These are phyloP conservation scores for Dryadomyces quercus-mongolicae DNA, from an alignment of 2,329 filamentous ascomycete genomes.

Conservation along the genomic window DNA sequence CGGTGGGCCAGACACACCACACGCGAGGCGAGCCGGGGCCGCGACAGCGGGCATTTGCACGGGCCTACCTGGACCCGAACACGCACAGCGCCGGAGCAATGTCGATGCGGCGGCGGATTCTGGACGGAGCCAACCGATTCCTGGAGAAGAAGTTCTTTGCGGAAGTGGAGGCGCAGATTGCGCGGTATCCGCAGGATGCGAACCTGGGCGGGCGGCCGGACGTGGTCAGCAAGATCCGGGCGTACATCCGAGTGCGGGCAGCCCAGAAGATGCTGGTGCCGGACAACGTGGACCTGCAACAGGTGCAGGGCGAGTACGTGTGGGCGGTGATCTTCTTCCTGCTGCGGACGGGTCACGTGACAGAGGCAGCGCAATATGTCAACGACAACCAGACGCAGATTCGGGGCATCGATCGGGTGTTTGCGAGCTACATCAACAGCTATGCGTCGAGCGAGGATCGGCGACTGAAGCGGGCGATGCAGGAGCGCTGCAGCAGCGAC, in stretches of 20 bases:
- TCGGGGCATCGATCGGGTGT: conserved; percentile 80
- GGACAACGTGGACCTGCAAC: conserved; percentile 70
- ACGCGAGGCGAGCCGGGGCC: conserved; percentile 49
- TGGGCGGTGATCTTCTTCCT: conserved; percentile 95
- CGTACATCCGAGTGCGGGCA: conserved; percentile 74
- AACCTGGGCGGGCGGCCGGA: conserved; percentile 82
- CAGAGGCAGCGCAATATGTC: conserved; percentile 79
- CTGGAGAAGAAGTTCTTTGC: conserved; percentile 71
- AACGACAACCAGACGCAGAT: conserved; percentile 69
- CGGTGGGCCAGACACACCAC: conserved; percentile 25
- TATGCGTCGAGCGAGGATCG: conserved; percentile 70
- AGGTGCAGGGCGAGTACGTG: conserved; percentile 69
- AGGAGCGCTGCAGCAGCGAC: conserved; percentile 80
- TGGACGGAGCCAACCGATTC: conserved; percentile 67
- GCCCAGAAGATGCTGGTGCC: conserved; percentile 73
- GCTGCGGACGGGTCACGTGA: conserved; percentile 69
- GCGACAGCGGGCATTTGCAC: conserved; percentile 63
- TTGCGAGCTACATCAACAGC: conserved; percentile 74
- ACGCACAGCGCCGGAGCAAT: conserved; percentile 51
- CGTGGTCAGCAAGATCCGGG: conserved; percentile 79
- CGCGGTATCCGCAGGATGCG: conserved; percentile 77
- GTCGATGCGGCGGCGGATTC: conserved; percentile 63
- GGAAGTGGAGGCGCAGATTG: conserved; percentile 65
- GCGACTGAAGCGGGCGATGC: conserved; percentile 63
- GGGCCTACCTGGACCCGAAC: conserved; percentile 65